phyloP scores from a whole-genome alignment of 2,329 filamentous ascomycete species.

The Colletotrichum limetticola region DNA sequence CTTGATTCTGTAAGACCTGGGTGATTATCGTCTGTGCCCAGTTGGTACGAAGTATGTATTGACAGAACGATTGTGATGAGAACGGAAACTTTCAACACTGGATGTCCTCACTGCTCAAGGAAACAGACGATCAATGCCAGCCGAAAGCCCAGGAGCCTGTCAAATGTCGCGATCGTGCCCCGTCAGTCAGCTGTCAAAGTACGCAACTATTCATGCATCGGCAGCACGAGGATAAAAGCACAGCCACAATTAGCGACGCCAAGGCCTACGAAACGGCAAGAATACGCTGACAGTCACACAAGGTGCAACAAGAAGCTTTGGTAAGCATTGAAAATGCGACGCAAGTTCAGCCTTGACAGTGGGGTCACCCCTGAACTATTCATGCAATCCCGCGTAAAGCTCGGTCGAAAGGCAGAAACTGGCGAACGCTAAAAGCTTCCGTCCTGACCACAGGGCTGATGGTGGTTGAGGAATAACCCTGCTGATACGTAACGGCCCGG shows the following conservation, averaged over 20 bases:
- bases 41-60: not conserved
- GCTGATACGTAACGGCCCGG: conserved; percentile 5
- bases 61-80: not conserved
- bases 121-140: not conserved
- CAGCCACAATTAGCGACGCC: not conserved
- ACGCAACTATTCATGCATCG: not conserved
- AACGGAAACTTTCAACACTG: not conserved
- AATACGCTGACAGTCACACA: not conserved
- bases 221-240: not conserved
- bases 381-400: not conserved
- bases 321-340: not conserved
- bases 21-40: not conserved
- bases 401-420: not conserved
- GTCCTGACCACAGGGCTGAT: not conserved
- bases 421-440: not conserved
- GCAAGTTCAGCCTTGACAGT: not conserved
- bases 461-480: not conserved
- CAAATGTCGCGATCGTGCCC: not conserved
- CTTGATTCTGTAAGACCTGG: not conserved
- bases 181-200: not conserved
- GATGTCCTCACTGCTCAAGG: not conserved
- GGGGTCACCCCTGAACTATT: not conserved
- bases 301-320: not conserved
- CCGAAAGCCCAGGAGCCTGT: not conserved
- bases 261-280: not conserved